Percentiles rank a stretch among this genome's conserved stretches.
Evolutionary conservation across 495 filamentous ascomycete species (phyloP).

Genomic region (Cudoniella acicularis): DNA sequence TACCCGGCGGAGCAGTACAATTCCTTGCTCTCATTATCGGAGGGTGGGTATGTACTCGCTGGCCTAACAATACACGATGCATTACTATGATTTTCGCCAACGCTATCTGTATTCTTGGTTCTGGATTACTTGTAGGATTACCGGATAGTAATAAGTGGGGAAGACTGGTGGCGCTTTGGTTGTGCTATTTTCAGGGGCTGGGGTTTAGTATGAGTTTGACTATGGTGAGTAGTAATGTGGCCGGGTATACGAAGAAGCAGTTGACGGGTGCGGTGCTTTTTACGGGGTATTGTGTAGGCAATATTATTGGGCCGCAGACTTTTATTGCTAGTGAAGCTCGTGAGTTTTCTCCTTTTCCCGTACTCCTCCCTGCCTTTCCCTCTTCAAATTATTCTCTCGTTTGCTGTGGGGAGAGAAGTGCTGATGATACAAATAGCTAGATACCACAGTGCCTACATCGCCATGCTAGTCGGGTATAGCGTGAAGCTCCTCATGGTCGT

Average conservation of each 20-base stretch:
- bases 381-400: constrained; percentile 17
- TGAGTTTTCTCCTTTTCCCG: constrained; percentile 53
- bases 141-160: constrained; percentile 23
- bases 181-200: constrained; percentile 22
- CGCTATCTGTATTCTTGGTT: constrained; percentile 20
- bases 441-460: constrained; percentile 23
- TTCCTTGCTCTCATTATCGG: constrained; percentile 48
- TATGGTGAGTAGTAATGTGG: constrained; percentile 23
- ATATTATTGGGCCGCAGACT: constrained; percentile 23
- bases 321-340: constrained; percentile 25
- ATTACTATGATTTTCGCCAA: constrained; percentile 18
- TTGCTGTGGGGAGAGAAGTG: constrained; percentile 42
- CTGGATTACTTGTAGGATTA: constrained; percentile 18
- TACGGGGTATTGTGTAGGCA: constrained; percentile 25
- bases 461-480: constrained; percentile 33
- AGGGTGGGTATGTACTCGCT: constrained; percentile 48
- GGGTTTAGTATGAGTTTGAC: constrained; percentile 44
- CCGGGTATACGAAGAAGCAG: constrained; percentile 26
- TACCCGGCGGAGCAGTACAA: constrained; percentile 43
- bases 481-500: constrained; percentile 52
- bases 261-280: constrained; percentile 19
- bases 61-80: constrained; percentile 20
- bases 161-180: constrained; percentile 33
- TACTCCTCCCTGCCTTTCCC: constrained; percentile 29
- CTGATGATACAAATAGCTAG: constrained; percentile 4